phyloP scores from a whole-genome alignment of 192 early-diverging fungal genomes.

The Spizellomyces punctatus region DNA sequence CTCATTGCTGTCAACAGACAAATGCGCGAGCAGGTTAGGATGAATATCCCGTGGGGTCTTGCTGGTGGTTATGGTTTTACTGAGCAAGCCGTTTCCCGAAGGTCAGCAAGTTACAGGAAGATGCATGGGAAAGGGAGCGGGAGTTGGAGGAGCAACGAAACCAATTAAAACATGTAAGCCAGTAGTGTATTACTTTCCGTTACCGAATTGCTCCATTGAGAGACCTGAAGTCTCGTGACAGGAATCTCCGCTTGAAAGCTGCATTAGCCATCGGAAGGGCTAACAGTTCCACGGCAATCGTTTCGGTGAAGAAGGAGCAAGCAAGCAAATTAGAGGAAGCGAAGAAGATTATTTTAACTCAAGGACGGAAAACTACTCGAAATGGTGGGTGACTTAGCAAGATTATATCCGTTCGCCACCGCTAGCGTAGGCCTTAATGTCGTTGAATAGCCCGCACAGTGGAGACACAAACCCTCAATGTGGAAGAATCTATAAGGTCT shows the following conservation, averaged over 20 bases:
- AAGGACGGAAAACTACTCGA: neutral
- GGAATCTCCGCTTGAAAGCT: constrained; percentile 6
- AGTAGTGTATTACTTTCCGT: neutral
- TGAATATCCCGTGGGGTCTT: neutral
- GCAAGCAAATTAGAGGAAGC: neutral
- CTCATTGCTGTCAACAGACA: neutral
- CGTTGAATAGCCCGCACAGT: too few relatives aligned
- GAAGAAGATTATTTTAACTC: neutral
- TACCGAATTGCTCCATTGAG: neutral
- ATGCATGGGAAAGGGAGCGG: neutral
- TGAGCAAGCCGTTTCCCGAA: neutral
- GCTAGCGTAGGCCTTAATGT: neutral
- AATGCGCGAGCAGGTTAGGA: constrained; percentile 1
- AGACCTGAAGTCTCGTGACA: neutral
- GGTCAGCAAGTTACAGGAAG: neutral
- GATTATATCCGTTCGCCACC: neutral
- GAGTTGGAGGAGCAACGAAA: neutral
- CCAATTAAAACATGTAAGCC: neutral
- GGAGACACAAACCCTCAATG: too few relatives aligned
- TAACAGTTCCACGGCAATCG: neutral
- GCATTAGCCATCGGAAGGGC: neutral
- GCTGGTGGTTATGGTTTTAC: neutral
- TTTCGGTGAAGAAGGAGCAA: neutral
- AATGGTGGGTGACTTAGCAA: neutral
- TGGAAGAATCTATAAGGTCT: too few relatives aligned